Evolutionary conservation across 495 filamentous ascomycete species (phyloP), one percentile per base, ranked within the genome.

Genomic region (Jackrogersella minutella): DNA sequence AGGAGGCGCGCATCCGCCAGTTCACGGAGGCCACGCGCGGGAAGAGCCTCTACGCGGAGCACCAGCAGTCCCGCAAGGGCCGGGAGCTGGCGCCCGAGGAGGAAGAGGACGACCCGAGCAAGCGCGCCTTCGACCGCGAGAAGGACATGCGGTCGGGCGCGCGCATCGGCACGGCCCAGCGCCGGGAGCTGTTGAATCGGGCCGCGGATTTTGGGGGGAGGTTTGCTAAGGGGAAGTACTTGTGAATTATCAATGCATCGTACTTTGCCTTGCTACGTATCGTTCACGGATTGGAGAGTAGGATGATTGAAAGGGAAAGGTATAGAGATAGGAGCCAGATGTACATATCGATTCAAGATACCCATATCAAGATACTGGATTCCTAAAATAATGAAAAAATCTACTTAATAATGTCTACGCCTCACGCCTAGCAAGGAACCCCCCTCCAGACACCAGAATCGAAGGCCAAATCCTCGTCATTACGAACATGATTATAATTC

Each of bases 51-150:
- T 84, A 89, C 58, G 86, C 90, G 53, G 81, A 88, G 65, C 86
- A 89, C 59, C 80, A 85, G 66, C 66, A 74, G 19, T 71, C 66
- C 28, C 53, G 61, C 7, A 34, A 64, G 22, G 67, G 57, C 7
- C 51, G 64, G n/a, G 17, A 49, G 9, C 43, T 49, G 8, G 53
- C 47, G 11, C 31, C 21, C 1, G 66, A 84, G 21, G 84, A 87
- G 66, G 85, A 91, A 53, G 92, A 95, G 26, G 94, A 99, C 80
- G 93, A 99, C 74, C 95, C 95, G 19, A 96, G 91, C 71, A 86
- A 86, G 75, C 82, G 95, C 62, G 89, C 87, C 7, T 99, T 97
- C 80, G 93, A 97, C 78, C 82, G 86, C 43, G 93, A 99, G 78
- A 99, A 97, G 81, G 95, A 99, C 77, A 95, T 99, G 83, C 89